These are phyloP conservation scores for Silene uniflora DNA, from an alignment of 148 eudicot species.

Conservation along the genomic window DNA sequence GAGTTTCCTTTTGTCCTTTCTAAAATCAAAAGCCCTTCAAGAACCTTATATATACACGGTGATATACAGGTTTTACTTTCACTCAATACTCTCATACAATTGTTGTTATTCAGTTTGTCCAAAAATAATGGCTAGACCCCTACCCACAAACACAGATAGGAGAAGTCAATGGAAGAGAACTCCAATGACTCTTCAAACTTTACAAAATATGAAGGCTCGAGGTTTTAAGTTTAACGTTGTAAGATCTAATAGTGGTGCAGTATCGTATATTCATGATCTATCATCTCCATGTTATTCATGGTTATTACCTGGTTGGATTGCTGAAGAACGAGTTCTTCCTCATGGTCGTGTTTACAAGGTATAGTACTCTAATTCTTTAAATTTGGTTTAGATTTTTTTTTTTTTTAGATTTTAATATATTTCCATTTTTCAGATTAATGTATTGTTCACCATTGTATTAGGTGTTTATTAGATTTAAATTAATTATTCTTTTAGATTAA, in stretches of 20 bases:
- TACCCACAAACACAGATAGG: neutral
- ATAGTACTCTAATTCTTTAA: neutral
- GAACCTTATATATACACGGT: neutral
- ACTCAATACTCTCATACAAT: neutral
- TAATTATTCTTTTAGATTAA: too few relatives aligned
- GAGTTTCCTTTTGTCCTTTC: too few relatives aligned
- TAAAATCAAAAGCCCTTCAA: neutral
- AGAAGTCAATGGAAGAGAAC: neutral
- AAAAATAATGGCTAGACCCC: constrained; percentile 1
- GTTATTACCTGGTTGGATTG: constrained; percentile 5
- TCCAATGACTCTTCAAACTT: neutral
- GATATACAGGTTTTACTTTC: too few relatives aligned
- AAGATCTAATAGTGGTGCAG: neutral
- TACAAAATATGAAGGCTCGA: neutral
- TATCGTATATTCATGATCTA: neutral
- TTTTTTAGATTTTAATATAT: too few relatives aligned
- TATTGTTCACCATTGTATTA: too few relatives aligned
- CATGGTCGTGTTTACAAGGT: constrained; percentile 13
- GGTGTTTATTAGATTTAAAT: too few relatives aligned
- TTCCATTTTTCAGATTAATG: neutral
- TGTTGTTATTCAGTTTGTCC: neutral
- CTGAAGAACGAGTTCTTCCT: constrained; percentile 6
- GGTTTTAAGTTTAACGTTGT: neutral
- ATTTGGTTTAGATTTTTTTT: too few relatives aligned
- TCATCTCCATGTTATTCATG: neutral